A percentile compares a stretch with the other conserved stretches of the same genome.
These are phyloP conservation scores for Zymoseptoria passerinii DNA, from an alignment of 2,329 filamentous ascomycete species.

Conservation along the genomic window DNA sequence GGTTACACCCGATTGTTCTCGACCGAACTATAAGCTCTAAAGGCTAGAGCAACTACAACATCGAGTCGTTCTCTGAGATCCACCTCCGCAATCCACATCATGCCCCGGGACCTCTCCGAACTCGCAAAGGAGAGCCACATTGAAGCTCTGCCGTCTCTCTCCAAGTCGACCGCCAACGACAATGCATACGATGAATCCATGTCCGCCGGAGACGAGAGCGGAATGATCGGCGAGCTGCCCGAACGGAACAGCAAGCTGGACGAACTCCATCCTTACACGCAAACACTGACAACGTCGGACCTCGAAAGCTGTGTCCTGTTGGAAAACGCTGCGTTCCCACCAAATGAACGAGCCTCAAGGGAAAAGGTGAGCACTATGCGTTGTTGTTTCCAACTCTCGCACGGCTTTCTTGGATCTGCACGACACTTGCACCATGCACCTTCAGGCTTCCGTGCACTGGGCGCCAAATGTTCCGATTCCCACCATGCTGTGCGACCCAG, in stretches of 20 bases:
- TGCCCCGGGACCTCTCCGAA: conserved; percentile 37
- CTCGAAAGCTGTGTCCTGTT: conserved; percentile 53
- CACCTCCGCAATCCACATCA: conserved; percentile 11
- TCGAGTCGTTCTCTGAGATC: neutral
- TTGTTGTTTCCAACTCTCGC: conserved; percentile 12
- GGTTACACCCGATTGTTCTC: neutral
- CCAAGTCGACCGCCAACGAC: conserved; percentile 23
- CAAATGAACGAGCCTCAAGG: conserved; percentile 47
- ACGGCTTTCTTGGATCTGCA: conserved; percentile 6
- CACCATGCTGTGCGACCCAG: conserved; percentile 10
- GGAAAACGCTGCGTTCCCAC: conserved; percentile 51
- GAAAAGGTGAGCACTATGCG: conserved; percentile 48
- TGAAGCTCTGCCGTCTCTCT: conserved; percentile 29
- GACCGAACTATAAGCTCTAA: neutral
- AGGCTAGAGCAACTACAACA: neutral
- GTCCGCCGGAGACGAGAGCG: conserved; percentile 7
- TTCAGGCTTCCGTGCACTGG: conserved; percentile 11
- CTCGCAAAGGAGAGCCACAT: conserved; percentile 24
- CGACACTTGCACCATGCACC: conserved; percentile 2
- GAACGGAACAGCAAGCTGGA: conserved; percentile 26
- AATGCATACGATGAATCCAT: neutral
- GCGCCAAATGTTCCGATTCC: conserved; percentile 3
- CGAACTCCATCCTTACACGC: conserved; percentile 65
- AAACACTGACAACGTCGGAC: conserved; percentile 60
- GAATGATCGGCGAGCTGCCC: conserved; percentile 10